Evolutionary conservation across 2,329 filamentous ascomycete genomes (phyloP).

Genomic region (Botrytis tulipae): DNA sequence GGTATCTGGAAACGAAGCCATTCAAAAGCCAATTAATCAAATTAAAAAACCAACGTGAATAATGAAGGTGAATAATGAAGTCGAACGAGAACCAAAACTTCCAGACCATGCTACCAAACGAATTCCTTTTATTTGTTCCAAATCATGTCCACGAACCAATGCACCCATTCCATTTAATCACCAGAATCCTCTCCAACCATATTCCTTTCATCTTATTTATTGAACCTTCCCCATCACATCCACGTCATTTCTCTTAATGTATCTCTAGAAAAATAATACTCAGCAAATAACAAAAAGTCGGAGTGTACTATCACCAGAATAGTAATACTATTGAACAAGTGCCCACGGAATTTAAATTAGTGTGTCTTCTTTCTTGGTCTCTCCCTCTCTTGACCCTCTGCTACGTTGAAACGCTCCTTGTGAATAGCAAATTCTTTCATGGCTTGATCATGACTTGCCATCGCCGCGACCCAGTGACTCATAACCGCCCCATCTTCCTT

Average conservation of each 20-base stretch:
- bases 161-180: background rate
- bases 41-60: slow-evolving; percentile 15
- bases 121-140: background rate
- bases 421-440: slow-evolving; percentile 57
- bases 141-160: background rate
- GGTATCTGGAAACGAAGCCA: slow-evolving; percentile 21
- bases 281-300: slow-evolving; percentile 1
- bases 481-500: slow-evolving; percentile 64
- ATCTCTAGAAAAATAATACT: slow-evolving; percentile 14
- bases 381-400: slow-evolving; percentile 32
- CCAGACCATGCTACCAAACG: slow-evolving; percentile 3
- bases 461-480: slow-evolving; percentile 58
- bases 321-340: slow-evolving; percentile 5
- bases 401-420: slow-evolving; percentile 46
- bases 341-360: background rate
- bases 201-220: background rate
- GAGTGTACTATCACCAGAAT: slow-evolving; percentile 5
- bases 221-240: background rate
- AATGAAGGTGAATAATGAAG: slow-evolving; percentile 4
- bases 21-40: slow-evolving; percentile 14
- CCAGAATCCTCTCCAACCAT: background rate
- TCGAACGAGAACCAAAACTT: slow-evolving; percentile 1
- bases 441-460: slow-evolving; percentile 57
- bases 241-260: background rate
- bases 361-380: slow-evolving; percentile 24